Evolutionary conservation across 176 grass and related monocot genomes (phyloP), one percentile per base, ranked within the genome.

Genomic region (Pontederia paniculata): DNA sequence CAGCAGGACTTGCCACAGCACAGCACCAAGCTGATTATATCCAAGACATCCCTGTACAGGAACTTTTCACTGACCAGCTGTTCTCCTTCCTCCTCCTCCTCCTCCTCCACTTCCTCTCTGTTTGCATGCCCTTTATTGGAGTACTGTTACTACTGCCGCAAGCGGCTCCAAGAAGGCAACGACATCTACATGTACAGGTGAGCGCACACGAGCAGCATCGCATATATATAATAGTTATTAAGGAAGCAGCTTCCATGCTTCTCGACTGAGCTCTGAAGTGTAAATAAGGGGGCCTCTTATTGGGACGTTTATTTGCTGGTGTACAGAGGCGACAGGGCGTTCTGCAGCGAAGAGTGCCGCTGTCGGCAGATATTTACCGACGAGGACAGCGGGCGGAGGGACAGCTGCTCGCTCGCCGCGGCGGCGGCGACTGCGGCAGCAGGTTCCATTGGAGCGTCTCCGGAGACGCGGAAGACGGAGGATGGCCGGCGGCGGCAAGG

Each of bases 161-260:
- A 23, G 45, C 61, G 53, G 42, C 80, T 83, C 20, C 67, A 70
- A 21, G 21, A 73, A 44, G 74, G 62, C 43, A 42, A 42, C 2
- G 80, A 83, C 69, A 83, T 83, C 37, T 83, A 77, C 58, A 83
- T 83, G 48, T 83, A 83, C 74, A 77, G 74, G 80, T 73, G 18
- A 67, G 49, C 10, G 1, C n/a, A 11, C 0, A 16, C 8, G 45
- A 17, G 10, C 14, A 20, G 44, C 16, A 17, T 14, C 28, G 7
- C 16, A n/a, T n/a, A n/a, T n/a, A n/a, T n/a, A n/a, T n/a, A n/a
- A n/a, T n/a, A n/a, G n/a, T n/a, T n/a, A n/a, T n/a, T n/a, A n/a
- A n/a, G n/a, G n/a, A n/a, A n/a, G n/a, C n/a, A n/a, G n/a, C 0
- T 14, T 23, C 19, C 21, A 9, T 45, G 4, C 1, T 5, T 52